Base-by-base conservation (phyloP, 495 filamentous ascomycete genomes). In the Tetracladium marchalianum region DNA sequence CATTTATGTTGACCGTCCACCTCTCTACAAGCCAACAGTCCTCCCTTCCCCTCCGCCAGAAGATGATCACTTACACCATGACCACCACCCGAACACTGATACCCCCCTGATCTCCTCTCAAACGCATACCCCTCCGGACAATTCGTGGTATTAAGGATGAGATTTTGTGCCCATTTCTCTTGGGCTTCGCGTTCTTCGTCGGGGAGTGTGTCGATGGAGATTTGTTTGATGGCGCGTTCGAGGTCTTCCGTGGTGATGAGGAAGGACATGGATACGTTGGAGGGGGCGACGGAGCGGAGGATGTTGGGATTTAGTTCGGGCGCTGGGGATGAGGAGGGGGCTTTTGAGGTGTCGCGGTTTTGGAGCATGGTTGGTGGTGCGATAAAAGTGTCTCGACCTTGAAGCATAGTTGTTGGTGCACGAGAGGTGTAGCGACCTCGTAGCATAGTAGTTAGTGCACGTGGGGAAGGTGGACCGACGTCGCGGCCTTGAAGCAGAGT, bases 1-100 rank as follows among this genome's bases (percentile, higher is more conserved):
- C 22, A 27, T 7, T 7, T 27, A 27, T 27, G 22, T 7, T 27
- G 3, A 27, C 22, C 22, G 7, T 27, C 22, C 22, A n/a, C n/a
- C n/a, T 7, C 22, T 3, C 22, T 3, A 27, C 22, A 27, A 27
- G 22, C 22, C 22, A 27, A 34, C 38, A 50, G 15, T 5, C 35
- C 41, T 4, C 35, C 48, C 37, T 35, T 32, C 8, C 48, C 48
- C 41, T 51, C 48, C n/a, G 41, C 48, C 1, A 51, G 24, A 35
- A 45, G 35, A n/a, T 40, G 27, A 41, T 51, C 48, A 24, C 41
- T 51, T 1, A 51, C 31, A 12, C 22, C 41, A 27, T 51, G 48
- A 10, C 48, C 48, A 18, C 42, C 48, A 5, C 18, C 31, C 11
- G 13, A 11, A 41, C 48, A 51, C 18, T 40, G 35, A 41, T 45